phyloP scores from a whole-genome alignment of 495 filamentous ascomycete genomes.

The Neurospora intermedia region DNA sequence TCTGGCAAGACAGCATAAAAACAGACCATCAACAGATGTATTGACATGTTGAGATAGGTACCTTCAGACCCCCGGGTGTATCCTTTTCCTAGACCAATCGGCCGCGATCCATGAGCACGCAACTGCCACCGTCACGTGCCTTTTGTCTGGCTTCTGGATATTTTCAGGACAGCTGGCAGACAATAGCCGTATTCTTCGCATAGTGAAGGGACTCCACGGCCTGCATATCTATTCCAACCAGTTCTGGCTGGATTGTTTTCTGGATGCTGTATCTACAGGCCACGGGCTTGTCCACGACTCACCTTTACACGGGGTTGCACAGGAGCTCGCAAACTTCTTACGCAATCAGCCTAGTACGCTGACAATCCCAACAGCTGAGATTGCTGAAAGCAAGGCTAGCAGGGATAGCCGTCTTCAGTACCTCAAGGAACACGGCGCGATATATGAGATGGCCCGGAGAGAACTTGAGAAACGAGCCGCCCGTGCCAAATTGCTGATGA shows the following conservation, averaged over 20 bases:
- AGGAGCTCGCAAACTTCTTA: not conserved
- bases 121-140: conserved; percentile 10
- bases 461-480: not conserved
- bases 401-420: not conserved
- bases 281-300: not conserved
- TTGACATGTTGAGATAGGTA: conserved; percentile 4
- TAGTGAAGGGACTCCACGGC: not conserved
- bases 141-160: conserved; percentile 6
- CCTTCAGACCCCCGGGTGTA: conserved; percentile 12
- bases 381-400: not conserved
- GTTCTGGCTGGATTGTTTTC: not conserved
- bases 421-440: not conserved
- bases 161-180: not conserved
- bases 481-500: not conserved
- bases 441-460: not conserved
- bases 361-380: not conserved
- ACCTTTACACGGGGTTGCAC: not conserved
- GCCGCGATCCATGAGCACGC: conserved; percentile 7
- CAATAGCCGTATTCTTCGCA: not conserved
- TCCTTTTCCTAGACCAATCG: conserved; percentile 2
- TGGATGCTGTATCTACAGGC: not conserved
- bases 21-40: not conserved
- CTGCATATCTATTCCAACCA: not conserved
- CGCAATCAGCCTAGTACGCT: not conserved
- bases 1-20: not conserved